These are phyloP conservation scores for Yamadazyma sp. DNA, from an alignment of 1,139 yeast species.

Conservation along the genomic window DNA sequence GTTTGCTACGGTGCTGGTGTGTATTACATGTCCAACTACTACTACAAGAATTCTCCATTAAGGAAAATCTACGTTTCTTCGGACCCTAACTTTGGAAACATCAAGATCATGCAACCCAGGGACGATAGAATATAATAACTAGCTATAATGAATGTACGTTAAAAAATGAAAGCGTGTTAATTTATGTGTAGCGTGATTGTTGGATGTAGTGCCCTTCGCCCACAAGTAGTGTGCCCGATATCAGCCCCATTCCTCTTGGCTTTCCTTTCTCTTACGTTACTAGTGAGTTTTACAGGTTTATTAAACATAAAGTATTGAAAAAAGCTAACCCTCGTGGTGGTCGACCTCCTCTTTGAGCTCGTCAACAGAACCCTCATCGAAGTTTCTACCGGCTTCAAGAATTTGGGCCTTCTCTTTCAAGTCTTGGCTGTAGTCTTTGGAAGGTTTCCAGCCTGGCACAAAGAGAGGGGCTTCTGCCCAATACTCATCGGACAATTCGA, in stretches of 20 bases:
- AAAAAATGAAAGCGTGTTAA: too few species aligned
- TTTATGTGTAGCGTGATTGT: too few species aligned
- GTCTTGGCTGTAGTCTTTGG: slow-evolving; percentile 16
- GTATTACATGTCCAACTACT: slow-evolving; percentile 35
- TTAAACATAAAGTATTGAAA: not conserved
- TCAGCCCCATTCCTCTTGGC: too few species aligned
- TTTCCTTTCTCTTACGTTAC: not conserved
- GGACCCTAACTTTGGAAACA: slow-evolving; percentile 31
- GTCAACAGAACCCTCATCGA: slow-evolving; percentile 14
- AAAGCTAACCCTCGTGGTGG: slow-evolving; percentile 12
- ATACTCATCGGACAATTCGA: slow-evolving; percentile 24
- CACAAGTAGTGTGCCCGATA: too few species aligned
- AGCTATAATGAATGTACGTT: not conserved
- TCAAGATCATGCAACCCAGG: slow-evolving; percentile 23
- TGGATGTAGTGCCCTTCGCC: too few species aligned
- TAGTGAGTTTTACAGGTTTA: not conserved
- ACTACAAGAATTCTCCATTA: slow-evolving; percentile 31
- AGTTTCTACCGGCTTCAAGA: slow-evolving; percentile 14
- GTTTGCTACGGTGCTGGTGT: slow-evolving; percentile 35
- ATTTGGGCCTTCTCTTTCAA: slow-evolving; percentile 16
- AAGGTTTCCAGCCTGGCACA: slow-evolving; percentile 20
- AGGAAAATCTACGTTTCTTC: slow-evolving; percentile 30
- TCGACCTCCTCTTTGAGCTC: slow-evolving; percentile 16
- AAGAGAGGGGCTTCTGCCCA: slow-evolving; percentile 22
- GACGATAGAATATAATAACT: slow-evolving; percentile 8